phyloP scores from a whole-genome alignment of 805 yeast genomes.

The Saturnispora sekii region DNA sequence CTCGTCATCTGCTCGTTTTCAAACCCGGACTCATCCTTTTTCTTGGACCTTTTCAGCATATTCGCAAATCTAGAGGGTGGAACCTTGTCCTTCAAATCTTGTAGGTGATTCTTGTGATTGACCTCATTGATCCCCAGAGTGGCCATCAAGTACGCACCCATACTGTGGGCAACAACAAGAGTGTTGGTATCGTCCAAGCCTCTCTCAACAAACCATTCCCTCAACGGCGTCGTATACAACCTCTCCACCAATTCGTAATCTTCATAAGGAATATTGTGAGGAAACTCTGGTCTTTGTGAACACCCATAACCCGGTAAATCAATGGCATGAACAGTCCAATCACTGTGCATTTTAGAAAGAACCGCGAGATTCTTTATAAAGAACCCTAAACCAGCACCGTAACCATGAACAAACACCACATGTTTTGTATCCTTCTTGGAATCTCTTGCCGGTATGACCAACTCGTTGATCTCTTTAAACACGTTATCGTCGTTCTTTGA shows the following conservation, averaged over 20 bases:
- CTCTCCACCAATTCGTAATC: slow-evolving; percentile 43
- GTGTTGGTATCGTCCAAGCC: slow-evolving; percentile 31
- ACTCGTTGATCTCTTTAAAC: slow-evolving; percentile 65
- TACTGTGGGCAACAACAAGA: slow-evolving; percentile 72
- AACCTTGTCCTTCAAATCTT: slow-evolving; percentile 10
- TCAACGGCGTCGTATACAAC: slow-evolving; percentile 58
- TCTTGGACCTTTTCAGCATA: neutral
- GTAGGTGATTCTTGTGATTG: slow-evolving; percentile 6
- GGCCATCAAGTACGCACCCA: slow-evolving; percentile 81
- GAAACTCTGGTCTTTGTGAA: slow-evolving; percentile 70
- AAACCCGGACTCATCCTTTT: neutral
- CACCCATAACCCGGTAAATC: slow-evolving; percentile 89
- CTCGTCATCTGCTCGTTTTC: slow-evolving; percentile 6
- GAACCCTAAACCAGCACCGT: slow-evolving; percentile 84
- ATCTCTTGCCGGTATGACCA: slow-evolving; percentile 33
- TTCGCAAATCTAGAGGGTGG: slow-evolving; percentile 1
- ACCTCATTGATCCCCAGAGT: slow-evolving; percentile 32
- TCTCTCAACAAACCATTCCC: slow-evolving; percentile 48
- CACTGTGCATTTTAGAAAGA: slow-evolving; percentile 24
- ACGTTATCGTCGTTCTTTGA: slow-evolving; percentile 26
- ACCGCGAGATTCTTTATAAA: slow-evolving; percentile 59
- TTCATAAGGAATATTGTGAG: slow-evolving; percentile 27
- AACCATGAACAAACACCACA: slow-evolving; percentile 80
- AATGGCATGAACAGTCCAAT: slow-evolving; percentile 74
- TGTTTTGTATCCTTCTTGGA: slow-evolving; percentile 29